These are phyloP conservation scores for Cytospora schulzeri DNA, from an alignment of 2,329 filamentous ascomycete species.

Conservation along the genomic window DNA sequence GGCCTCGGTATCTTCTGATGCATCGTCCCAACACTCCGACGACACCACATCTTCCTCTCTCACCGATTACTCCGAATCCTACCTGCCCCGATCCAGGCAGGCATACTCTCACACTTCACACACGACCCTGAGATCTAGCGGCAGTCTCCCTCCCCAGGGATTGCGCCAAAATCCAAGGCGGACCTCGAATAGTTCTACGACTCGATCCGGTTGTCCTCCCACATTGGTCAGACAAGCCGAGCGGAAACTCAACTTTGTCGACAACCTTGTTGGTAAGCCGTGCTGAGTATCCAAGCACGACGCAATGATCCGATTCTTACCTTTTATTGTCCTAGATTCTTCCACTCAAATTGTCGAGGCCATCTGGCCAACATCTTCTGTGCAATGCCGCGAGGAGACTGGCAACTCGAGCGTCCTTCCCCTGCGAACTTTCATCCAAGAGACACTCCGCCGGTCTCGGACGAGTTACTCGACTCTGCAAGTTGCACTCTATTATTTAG, in stretches of 20 bases:
- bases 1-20: slow-evolving; percentile 77
- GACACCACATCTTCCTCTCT: slow-evolving; percentile 66
- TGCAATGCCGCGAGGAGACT: slow-evolving; percentile 72
- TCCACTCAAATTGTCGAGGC: slow-evolving; percentile 96
- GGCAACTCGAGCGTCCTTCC: slow-evolving; percentile 80
- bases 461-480: slow-evolving; percentile 98
- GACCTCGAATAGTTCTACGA: slow-evolving; percentile 55
- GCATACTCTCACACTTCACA: slow-evolving; percentile 38
- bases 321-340: slow-evolving; percentile 68
- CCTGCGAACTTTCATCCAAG: slow-evolving; percentile 93
- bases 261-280: slow-evolving; percentile 92
- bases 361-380: slow-evolving; percentile 91
- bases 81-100: slow-evolving; percentile 41
- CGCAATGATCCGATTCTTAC: slow-evolving; percentile 28
- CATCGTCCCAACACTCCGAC: slow-evolving; percentile 69
- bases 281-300: slow-evolving; percentile 29
- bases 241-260: slow-evolving; percentile 92
- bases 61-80: slow-evolving; percentile 48
- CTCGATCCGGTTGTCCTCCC: slow-evolving; percentile 67
- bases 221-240: slow-evolving; percentile 83
- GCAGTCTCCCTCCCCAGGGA: slow-evolving; percentile 57
- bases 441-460: slow-evolving; percentile 90
- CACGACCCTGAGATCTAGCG: slow-evolving; percentile 40
- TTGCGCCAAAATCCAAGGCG: slow-evolving; percentile 66
- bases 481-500: slow-evolving; percentile 93